A percentile compares a stretch with the other conserved stretches of the same genome.
Evolutionary conservation across 768 basidiomycete genomes (phyloP).

Genomic region (Lactifluus subvellereus): DNA sequence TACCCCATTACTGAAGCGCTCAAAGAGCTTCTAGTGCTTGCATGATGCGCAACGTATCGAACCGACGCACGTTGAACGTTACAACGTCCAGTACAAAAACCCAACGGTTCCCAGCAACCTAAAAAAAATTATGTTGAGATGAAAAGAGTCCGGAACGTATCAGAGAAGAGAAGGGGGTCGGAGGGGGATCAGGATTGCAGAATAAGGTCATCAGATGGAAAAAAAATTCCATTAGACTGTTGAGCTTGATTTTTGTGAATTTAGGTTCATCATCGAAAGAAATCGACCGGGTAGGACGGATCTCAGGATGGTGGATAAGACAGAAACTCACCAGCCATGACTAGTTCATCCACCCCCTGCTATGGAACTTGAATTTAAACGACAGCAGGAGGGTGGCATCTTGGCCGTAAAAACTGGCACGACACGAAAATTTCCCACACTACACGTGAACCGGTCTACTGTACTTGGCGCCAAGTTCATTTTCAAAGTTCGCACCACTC

Average conservation of each 20-base stretch:
- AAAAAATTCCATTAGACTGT: conserved; percentile 39
- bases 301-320: background rate
- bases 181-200: conserved; percentile 41
- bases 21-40: background rate
- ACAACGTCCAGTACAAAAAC: background rate
- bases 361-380: background rate
- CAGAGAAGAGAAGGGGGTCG: background rate
- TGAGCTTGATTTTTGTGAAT: conserved; percentile 42
- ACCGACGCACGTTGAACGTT: background rate
- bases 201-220: conserved; percentile 38
- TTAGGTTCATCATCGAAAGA: conserved; percentile 34
- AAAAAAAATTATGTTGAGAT: background rate
- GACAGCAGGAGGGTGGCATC: no score
- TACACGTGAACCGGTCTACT: no score
- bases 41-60: background rate
- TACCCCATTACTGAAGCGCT: background rate
- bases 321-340: conserved; percentile 2
- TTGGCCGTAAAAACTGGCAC: no score
- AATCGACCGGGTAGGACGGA: background rate
- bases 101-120: background rate
- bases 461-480: no score
- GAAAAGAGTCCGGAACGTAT: background rate
- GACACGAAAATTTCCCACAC: no score
- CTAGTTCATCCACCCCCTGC: background rate
- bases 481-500: no score